A percentile compares a stretch with the other conserved stretches of the same genome.
Conservation (phyloP, 495 filamentous ascomycete species). For the Aspergillus nidulans region DNA sequence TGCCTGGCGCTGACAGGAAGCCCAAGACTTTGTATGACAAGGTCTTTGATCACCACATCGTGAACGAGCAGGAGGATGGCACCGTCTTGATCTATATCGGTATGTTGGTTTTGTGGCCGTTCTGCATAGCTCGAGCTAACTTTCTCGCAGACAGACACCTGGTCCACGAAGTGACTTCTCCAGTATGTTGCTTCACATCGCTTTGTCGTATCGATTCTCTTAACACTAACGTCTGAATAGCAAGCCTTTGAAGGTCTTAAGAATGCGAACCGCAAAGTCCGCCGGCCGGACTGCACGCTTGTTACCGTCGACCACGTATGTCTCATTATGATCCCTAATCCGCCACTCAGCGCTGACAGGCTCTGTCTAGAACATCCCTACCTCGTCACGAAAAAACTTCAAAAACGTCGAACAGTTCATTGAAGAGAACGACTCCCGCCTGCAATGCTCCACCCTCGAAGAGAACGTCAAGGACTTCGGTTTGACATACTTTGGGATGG, state of each 20-base stretch:
- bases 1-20: slow-evolving; percentile 72
- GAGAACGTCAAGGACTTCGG: slow-evolving; percentile 96
- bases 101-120: slow-evolving; percentile 30
- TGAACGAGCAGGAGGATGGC: slow-evolving; percentile 89
- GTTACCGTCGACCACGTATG: slow-evolving; percentile 96
- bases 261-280: slow-evolving; percentile 79
- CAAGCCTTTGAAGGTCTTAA: slow-evolving; percentile 96
- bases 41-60: slow-evolving; percentile 88
- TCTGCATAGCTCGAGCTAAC: neutral
- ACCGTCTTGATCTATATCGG: slow-evolving; percentile 91
- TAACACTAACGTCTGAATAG: slow-evolving; percentile 30
- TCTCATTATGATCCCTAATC: slow-evolving; percentile 8
- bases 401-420: slow-evolving; percentile 84
- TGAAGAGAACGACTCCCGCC: slow-evolving; percentile 86
- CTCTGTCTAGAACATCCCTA: slow-evolving; percentile 78
- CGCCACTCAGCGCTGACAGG: slow-evolving; percentile 3
- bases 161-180: slow-evolving; percentile 96
- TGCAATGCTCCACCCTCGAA: slow-evolving; percentile 92
- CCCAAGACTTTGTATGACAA: slow-evolving; percentile 97
- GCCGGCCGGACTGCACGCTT: slow-evolving; percentile 92
- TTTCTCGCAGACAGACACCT: slow-evolving; percentile 72
- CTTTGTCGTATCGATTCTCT: neutral
- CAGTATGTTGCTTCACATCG: slow-evolving; percentile 30
- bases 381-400: slow-evolving; percentile 79
- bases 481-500: slow-evolving; percentile 95